These are phyloP conservation scores for Pythium folliculosum DNA, from an alignment of 352 stramenopile species.

Conservation along the genomic window DNA sequence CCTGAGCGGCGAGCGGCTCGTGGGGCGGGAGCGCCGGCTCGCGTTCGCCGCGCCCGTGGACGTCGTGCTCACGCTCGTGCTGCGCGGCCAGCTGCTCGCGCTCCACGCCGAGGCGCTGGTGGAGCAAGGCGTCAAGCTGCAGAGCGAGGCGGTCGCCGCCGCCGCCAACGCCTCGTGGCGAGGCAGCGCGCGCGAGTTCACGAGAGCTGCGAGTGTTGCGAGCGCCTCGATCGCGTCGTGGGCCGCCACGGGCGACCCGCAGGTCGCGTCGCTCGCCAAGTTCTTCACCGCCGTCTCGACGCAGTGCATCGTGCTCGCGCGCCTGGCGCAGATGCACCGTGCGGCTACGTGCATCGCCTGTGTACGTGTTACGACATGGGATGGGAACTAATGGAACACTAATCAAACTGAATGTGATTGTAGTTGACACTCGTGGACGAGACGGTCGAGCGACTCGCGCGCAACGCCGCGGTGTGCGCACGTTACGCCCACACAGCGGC, in stretches of 20 bases:
- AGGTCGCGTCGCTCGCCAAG: constrained; percentile 19
- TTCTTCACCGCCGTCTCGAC: constrained; percentile 19
- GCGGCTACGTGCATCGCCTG: constrained; percentile 14
- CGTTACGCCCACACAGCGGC: constrained; percentile 39
- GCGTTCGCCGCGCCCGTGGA: constrained; percentile 25
- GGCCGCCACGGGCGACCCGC: constrained; percentile 11
- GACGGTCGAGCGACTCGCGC: constrained; percentile 35
- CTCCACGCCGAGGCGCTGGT: constrained; percentile 28
- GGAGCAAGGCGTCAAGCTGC: constrained; percentile 15
- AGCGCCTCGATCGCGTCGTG: constrained; percentile 3
- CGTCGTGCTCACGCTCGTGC: constrained; percentile 36
- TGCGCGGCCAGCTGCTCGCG: constrained; percentile 41
- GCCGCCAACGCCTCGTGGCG: constrained; percentile 21
- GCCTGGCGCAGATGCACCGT: constrained; percentile 20
- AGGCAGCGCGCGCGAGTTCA: constrained; percentile 15
- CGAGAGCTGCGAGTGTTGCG: constrained; percentile 16
- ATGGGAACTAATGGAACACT: no score
- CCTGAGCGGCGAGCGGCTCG: constrained; percentile 35
- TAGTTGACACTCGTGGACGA: constrained; percentile 50
- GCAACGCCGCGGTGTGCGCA: constrained; percentile 40
- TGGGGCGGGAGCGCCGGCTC: constrained; percentile 32
- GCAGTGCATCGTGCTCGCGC: constrained; percentile 24
- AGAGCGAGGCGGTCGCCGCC: constrained; percentile 18
- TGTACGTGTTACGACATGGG: constrained; percentile 1
- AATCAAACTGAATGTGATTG: background rate